Base-by-base conservation (phyloP, 176 grass and related monocot genomes). In the Avena eriantha region DNA sequence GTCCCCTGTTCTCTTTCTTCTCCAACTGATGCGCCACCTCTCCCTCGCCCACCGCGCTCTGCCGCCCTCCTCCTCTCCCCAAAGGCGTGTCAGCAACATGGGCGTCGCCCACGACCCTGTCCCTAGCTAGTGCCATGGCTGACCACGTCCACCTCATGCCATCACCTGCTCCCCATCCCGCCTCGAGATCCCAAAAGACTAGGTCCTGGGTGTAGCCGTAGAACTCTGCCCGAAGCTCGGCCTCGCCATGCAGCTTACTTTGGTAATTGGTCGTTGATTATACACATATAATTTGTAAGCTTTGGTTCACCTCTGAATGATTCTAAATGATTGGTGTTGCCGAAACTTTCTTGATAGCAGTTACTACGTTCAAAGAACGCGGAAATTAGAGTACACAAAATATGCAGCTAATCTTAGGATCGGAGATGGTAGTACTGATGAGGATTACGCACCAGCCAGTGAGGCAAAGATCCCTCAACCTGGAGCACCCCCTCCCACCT, bases 401-500 rank as follows among this genome's bases (percentile, higher is more conserved):
- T 0, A 76, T 33, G 22, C 64, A 69, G 17, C 29, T 57, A 36
- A 82, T 48, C 22, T n/a, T n/a, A n/a, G n/a, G n/a, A 72, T 33
- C 31, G 13, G 26, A 15, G 53, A 77, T 39, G 73, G 8, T 10
- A 21, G 36, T 39, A 39, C 22, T 6, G 29, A n/a, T 10, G 5
- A 22, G 36, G 2, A 41, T 77, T 33, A 90, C 83, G 6, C 89
- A 99, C 97, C 92, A 99, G 92, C 97, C 97, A 99, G 23, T 83
- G 83, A 21, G 97, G 97, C 51, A 96, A 83, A 80, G 90, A 60
- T 2, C 97, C 94, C 48, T 99, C 77, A 26, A 96, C 72, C 24
- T 59, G 68, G 60, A 99, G 90, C 21, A 85, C 83, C 10, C 97
- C 97, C 35, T 93, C 87, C 97, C 97, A 99, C 85, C 90, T 91